phyloP scores from a whole-genome alignment of 495 filamentous ascomycete genomes.

The Melanomma pulvis-pyrius region DNA sequence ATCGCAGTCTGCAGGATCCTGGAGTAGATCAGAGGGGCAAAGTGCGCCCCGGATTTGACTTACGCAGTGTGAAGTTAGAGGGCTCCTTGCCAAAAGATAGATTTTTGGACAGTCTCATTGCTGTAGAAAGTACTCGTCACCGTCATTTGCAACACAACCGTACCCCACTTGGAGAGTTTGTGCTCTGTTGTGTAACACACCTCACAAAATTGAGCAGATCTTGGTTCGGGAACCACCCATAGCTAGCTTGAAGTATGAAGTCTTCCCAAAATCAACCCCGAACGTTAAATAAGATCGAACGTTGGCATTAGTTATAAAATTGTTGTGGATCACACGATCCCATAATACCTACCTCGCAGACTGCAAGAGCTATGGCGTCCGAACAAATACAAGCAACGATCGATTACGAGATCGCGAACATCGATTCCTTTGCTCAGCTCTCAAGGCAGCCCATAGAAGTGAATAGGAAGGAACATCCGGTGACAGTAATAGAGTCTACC shows the following conservation, averaged over 20 bases:
- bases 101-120: background rate
- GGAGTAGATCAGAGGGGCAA: background rate
- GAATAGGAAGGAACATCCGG: background rate
- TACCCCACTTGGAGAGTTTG: background rate
- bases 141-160: background rate
- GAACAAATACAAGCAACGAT: background rate
- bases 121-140: background rate
- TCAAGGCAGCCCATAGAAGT: background rate
- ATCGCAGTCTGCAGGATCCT: background rate
- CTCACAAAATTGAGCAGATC: background rate
- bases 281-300: background rate
- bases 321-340: background rate
- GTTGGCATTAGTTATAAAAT: background rate
- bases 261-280: background rate
- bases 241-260: too few relatives aligned
- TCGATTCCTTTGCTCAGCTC: background rate
- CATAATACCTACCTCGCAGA: background rate
- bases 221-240: conserved; percentile 1
- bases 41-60: background rate
- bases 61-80: background rate
- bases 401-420: background rate
- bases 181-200: conserved; percentile 1
- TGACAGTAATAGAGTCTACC: conserved; percentile 2
- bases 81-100: background rate
- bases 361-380: background rate